Conservation (phyloP, 352 stramenopile genomes). For the Globisporangium okanoganense region DNA sequence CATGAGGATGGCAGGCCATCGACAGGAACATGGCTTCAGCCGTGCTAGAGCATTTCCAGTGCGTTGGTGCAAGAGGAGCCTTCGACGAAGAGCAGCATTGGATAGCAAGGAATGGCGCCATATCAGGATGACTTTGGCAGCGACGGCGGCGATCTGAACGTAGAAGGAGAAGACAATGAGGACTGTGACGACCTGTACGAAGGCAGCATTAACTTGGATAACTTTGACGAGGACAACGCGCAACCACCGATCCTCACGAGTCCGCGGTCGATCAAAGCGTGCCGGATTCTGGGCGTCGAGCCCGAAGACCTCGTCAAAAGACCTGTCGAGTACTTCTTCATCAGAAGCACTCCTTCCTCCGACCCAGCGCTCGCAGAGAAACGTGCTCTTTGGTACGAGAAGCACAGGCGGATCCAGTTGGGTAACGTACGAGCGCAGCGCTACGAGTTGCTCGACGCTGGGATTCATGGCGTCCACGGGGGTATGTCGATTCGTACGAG, state of each 20-base stretch:
- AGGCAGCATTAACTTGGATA: conserved; percentile 40
- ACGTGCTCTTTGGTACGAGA: conserved; percentile 56
- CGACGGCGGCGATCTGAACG: not conserved
- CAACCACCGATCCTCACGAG: conserved; percentile 50
- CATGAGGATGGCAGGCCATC: not conserved
- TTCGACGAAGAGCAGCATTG: not conserved
- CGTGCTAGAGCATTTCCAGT: not conserved
- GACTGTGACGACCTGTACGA: conserved; percentile 9
- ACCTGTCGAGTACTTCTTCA: conserved; percentile 56
- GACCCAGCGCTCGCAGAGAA: conserved; percentile 43
- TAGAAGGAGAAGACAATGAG: not conserved
- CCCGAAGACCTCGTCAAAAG: conserved; percentile 57
- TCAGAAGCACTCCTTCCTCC: conserved; percentile 8
- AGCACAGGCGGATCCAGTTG: conserved; percentile 46
- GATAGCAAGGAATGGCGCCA: not conserved
- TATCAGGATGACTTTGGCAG: not conserved
- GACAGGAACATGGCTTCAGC: too few species aligned
- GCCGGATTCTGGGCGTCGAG: conserved; percentile 68
- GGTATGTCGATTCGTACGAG: conserved; percentile 50
- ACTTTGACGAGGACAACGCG: conserved; percentile 52
- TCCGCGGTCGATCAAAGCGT: conserved; percentile 66
- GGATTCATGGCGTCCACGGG: conserved; percentile 33
- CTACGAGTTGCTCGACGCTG: conserved; percentile 54
- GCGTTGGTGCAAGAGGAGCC: not conserved
- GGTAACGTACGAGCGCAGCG: conserved; percentile 45